A percentile compares a stretch with the other conserved stretches of the same genome.
These are phyloP conservation scores for Lipomyces sp. DNA, from an alignment of 805 yeast genomes.

Conservation along the genomic window DNA sequence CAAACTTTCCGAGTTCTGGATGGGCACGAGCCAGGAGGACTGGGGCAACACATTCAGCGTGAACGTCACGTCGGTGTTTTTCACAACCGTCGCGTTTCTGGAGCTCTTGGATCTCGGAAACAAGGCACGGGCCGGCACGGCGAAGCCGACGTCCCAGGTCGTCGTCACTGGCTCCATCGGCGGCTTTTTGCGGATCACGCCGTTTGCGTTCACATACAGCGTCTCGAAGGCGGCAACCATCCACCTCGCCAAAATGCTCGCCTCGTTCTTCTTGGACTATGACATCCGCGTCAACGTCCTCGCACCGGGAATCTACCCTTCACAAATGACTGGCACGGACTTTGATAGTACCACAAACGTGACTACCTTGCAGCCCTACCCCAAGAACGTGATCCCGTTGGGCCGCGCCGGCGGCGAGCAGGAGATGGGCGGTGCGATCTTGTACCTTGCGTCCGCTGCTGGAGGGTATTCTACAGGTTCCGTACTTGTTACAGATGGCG, in stretches of 20 bases:
- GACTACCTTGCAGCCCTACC: constrained; percentile 39
- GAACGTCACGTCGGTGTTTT: constrained; percentile 27
- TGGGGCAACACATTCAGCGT: constrained; percentile 27
- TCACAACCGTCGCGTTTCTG: constrained; percentile 29
- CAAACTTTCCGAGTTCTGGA: constrained; percentile 16
- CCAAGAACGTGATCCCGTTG: constrained; percentile 47
- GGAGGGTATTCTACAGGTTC: constrained; percentile 64
- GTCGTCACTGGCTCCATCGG: constrained; percentile 28
- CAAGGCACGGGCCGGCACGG: constrained; percentile 11
- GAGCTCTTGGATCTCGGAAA: constrained; percentile 26
- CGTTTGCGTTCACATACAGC: constrained; percentile 22
- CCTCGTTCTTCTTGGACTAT: constrained; percentile 24
- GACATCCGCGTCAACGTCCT: constrained; percentile 58
- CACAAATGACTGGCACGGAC: constrained; percentile 49
- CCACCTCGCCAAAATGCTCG: constrained; percentile 28
- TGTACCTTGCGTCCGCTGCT: constrained; percentile 66
- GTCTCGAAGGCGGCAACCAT: constrained; percentile 29
- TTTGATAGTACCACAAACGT: constrained; percentile 46
- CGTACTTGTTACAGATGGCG: constrained; percentile 68
- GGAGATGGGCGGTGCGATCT: constrained; percentile 66
- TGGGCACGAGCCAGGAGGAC: constrained; percentile 19
- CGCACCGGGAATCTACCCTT: constrained; percentile 62
- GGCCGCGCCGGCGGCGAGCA: constrained; percentile 63
- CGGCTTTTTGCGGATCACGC: constrained; percentile 26
- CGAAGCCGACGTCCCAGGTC: constrained; percentile 24